phyloP scores from a whole-genome alignment of 371 early-diverging fungal species.

The Rhizopus sp. region DNA sequence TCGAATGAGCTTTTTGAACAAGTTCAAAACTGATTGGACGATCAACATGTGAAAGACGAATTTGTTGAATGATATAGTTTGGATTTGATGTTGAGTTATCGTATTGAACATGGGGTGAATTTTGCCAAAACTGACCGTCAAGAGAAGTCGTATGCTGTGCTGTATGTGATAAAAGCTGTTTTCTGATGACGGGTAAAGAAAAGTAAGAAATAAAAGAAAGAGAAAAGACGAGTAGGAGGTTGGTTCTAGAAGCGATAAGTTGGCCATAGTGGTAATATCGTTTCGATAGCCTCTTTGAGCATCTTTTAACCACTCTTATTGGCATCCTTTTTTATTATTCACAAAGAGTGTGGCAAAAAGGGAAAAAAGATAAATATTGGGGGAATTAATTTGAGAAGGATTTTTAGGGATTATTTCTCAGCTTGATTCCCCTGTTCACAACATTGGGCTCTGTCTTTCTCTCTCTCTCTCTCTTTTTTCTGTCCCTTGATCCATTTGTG shows the following conservation, averaged over 20 bases:
- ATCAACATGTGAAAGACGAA: constrained; percentile 29
- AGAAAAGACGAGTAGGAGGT: constrained; percentile 25
- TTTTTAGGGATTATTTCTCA: too few species aligned
- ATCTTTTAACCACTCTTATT: constrained; percentile 12
- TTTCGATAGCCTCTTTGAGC: constrained; percentile 19
- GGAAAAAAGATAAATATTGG: too few species aligned
- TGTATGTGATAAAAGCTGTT: constrained; percentile 12
- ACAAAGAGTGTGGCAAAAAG: too few species aligned
- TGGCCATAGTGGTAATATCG: constrained; percentile 30
- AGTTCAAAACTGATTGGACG: constrained; percentile 27
- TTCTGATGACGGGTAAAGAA: constrained; percentile 22
- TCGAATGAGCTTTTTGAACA: constrained; percentile 21
- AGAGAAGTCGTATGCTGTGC: constrained; percentile 16
- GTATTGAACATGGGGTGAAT: constrained; percentile 36
- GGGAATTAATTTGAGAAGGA: too few species aligned
- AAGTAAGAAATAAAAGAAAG: constrained; percentile 29
- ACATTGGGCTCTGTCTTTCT: too few species aligned
- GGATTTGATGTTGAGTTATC: constrained; percentile 19
- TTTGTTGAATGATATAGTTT: constrained; percentile 37
- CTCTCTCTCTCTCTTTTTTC: too few species aligned
- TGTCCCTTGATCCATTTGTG: too few species aligned
- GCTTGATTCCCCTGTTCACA: too few species aligned
- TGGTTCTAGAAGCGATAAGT: constrained; percentile 19
- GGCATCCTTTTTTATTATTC: constrained; percentile 16
- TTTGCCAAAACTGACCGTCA: constrained; percentile 40